These are phyloP conservation scores for Vitellaria paradoxa DNA, from an alignment of 179 eudicot genomes.

Conservation along the genomic window DNA sequence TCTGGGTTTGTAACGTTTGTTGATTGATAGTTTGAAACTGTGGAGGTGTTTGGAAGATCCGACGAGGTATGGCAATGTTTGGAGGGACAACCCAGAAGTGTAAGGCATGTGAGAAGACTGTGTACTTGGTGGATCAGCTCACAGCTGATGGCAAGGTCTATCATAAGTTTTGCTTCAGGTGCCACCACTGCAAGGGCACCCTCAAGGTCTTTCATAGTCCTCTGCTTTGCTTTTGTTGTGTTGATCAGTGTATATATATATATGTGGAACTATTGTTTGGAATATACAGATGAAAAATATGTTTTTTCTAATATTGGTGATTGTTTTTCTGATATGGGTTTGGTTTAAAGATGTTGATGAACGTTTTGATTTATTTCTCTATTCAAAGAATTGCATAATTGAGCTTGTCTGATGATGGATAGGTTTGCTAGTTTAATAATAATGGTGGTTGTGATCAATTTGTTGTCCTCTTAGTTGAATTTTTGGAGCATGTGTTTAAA, in stretches of 20 bases:
- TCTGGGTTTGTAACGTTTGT: neutral
- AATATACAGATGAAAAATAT: neutral
- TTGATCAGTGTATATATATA: neutral
- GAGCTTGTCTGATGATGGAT: neutral
- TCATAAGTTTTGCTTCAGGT: conserved; percentile 87
- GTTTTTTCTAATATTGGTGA: neutral
- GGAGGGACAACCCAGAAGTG: conserved; percentile 92
- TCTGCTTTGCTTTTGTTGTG: neutral
- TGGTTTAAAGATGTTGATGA: neutral
- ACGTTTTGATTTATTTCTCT: neutral
- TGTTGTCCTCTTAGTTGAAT: neutral
- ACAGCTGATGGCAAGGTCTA: conserved; percentile 73
- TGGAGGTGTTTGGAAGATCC: neutral
- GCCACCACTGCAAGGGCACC: conserved; percentile 89
- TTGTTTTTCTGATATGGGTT: conserved; percentile 12
- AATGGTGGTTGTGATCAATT: neutral
- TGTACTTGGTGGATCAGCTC: conserved; percentile 82
- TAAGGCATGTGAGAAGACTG: conserved; percentile 89
- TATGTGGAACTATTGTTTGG: neutral
- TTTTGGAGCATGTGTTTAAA: conserved; percentile 3
- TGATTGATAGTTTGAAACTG: neutral
- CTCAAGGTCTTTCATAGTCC: conserved; percentile 51
- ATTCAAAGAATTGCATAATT: neutral
- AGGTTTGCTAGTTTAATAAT: neutral
- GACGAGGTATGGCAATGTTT: conserved; percentile 56